Base-by-base conservation (phyloP, 2,329 filamentous ascomycete species). In the Escovopsis sp. region DNA sequence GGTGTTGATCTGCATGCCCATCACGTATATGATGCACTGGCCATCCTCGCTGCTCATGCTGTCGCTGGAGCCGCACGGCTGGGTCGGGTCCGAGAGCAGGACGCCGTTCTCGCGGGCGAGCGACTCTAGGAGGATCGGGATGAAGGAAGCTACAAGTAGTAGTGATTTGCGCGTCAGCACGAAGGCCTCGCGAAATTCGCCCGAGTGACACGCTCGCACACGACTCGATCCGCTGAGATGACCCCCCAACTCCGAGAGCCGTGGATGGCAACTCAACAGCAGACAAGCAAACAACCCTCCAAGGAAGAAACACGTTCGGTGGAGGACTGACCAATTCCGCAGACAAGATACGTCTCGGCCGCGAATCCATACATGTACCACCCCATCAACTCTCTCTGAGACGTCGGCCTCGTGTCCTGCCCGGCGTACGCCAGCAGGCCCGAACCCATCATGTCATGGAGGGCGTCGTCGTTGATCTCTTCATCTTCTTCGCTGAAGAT, bases 291-390 rank as follows among this genome's bases (percentile, higher is more conserved):
- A 38, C n/a, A 18, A 18, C 32, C 9, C 39, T 12, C 39, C 35
- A 41, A 49, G 40, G 33, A 48, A 42, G 43, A 46, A 26, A n/a
- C 19, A 36, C 18, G 7, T 18, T 12, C 11, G 10, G 23, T 10
- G 8, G 6, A 26, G 23, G 2, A 66, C 78, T 58, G 61, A 85
- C 88, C 89, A 44, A 64, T 64, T 41, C 61, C 63, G 61, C 91
- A 96, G 44, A 96, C 85, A 12, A 93, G 85, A 60, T 95, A 96
- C 42, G 93, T 89, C 66, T 98, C 91, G 18, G 89, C 87, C 23
- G 91, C 91, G 71, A 94, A 96, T 36, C 84, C 84, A 67, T 96
- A 96, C 59, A 82, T 82, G 63, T 96, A 98, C 85, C 93, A 98
- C 53, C 89, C 91, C 34, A 79, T 70, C 46, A 96, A 73, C 72